phyloP scores from a whole-genome alignment of 768 basidiomycete genomes.

The Mycena vitilis region DNA sequence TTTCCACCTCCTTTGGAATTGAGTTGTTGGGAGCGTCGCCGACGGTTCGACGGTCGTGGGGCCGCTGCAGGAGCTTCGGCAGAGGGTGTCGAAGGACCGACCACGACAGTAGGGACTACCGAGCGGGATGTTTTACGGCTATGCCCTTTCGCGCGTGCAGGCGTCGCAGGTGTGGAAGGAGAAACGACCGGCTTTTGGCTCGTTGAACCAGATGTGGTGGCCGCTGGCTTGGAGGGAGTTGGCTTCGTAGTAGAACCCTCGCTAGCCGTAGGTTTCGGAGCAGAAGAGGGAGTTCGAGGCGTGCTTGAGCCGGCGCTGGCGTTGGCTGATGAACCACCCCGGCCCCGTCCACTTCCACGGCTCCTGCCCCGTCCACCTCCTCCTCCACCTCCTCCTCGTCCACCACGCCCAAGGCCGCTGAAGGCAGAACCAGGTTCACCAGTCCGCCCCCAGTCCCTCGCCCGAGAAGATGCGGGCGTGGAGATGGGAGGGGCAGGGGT shows the following conservation, averaged over 20 bases:
- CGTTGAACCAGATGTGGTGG: conserved; percentile 17
- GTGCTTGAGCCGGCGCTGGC: conserved; percentile 38
- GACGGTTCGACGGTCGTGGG: conserved; percentile 58
- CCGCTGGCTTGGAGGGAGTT: conserved; percentile 11
- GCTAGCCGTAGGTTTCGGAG: conserved; percentile 11
- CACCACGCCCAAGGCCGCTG: conserved; percentile 53
- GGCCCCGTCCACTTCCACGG: conserved; percentile 49
- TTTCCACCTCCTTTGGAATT: conserved; percentile 42
- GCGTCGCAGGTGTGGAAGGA: conserved; percentile 27
- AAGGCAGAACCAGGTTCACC: conserved; percentile 62
- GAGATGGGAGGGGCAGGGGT: conserved; percentile 45
- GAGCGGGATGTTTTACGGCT: conserved; percentile 49
- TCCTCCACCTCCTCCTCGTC: conserved; percentile 48
- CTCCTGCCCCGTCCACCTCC: conserved; percentile 45
- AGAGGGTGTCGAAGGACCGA: conserved; percentile 39
- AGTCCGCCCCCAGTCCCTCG: conserved; percentile 57
- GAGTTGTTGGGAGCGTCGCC: conserved; percentile 61
- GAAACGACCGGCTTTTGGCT: conserved; percentile 38
- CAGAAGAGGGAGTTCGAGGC: conserved; percentile 23
- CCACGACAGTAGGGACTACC: conserved; percentile 43
- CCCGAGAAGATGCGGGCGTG: conserved; percentile 40
- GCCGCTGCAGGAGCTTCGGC: conserved; percentile 42
- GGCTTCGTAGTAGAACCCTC: conserved; percentile 18
- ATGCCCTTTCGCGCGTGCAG: conserved; percentile 42
- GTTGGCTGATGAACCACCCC: conserved; percentile 30